phyloP scores from a whole-genome alignment of 495 filamentous ascomycete species.

The Aspergillus wentii region DNA sequence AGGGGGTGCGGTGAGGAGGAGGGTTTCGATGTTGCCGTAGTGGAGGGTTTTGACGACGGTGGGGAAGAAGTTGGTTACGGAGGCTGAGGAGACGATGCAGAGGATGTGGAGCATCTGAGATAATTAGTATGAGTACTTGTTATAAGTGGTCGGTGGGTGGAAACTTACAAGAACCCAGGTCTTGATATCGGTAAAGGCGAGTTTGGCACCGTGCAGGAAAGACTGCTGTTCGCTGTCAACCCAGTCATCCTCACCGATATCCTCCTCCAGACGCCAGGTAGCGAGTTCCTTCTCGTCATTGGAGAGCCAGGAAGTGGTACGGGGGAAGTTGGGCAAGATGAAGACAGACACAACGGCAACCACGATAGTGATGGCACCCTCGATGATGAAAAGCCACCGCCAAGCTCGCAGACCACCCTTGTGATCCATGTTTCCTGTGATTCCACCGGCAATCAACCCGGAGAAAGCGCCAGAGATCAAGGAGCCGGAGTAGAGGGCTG shows the following conservation, averaged over 20 bases:
- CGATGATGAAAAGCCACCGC: constrained; percentile 57
- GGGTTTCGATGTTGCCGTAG: constrained; percentile 60
- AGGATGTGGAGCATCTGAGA: constrained; percentile 59
- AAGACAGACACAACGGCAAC: constrained; percentile 51
- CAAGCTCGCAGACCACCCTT: constrained; percentile 44
- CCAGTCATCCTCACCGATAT: constrained; percentile 78
- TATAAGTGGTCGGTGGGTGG: no score
- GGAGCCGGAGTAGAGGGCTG: constrained; percentile 45
- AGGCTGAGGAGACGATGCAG: constrained; percentile 64
- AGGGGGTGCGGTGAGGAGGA: constrained; percentile 73
- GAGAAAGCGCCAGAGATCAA: constrained; percentile 61
- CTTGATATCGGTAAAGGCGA: constrained; percentile 69
- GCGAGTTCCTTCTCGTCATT: constrained; percentile 66
- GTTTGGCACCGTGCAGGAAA: constrained; percentile 60
- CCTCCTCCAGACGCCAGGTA: constrained; percentile 66
- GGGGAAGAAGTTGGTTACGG: constrained; percentile 88
- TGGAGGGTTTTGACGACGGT: constrained; percentile 74
- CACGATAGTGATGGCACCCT: constrained; percentile 56
- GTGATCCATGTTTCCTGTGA: constrained; percentile 38
- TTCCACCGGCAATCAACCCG: constrained; percentile 53
- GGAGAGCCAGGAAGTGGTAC: constrained; percentile 68
- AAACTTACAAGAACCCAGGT: constrained; percentile 53
- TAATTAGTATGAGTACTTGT: no score
- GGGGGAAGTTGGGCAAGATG: constrained; percentile 74
- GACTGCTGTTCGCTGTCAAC: constrained; percentile 56